Percentiles rank a stretch among this genome's conserved stretches.
Evolutionary conservation across 2,329 filamentous ascomycete genomes (phyloP).

Genomic region (Talaromyces sp.): DNA sequence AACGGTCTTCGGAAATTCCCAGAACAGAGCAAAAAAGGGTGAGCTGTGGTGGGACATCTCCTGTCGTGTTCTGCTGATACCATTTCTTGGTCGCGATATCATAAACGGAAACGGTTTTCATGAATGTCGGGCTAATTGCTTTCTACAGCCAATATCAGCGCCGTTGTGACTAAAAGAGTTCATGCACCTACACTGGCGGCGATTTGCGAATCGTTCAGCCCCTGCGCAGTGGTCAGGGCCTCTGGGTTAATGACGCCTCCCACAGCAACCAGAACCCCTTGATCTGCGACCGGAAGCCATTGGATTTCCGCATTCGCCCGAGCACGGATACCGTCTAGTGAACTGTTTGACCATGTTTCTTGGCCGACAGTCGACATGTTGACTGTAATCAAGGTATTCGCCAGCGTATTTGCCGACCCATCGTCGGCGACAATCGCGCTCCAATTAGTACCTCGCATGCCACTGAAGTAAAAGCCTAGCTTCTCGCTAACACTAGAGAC

Average conservation of each 20-base stretch:
- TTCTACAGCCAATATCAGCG: constrained; percentile 10
- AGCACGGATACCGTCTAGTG: constrained; percentile 49
- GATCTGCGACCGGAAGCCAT: constrained; percentile 47
- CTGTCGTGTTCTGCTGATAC: constrained; percentile 37
- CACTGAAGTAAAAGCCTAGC: constrained; percentile 66
- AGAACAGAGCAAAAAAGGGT: constrained; percentile 39
- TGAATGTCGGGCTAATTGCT: constrained; percentile 27
- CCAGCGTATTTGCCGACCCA: constrained; percentile 35
- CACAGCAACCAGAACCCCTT: constrained; percentile 34
- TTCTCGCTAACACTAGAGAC: constrained; percentile 65
- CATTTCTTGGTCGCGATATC: constrained; percentile 27
- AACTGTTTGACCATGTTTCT: constrained; percentile 54
- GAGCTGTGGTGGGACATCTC: constrained; percentile 28
- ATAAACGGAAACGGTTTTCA: constrained; percentile 35
- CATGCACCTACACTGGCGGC: constrained; percentile 16
- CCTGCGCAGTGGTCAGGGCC: constrained; percentile 9
- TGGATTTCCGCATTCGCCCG: constrained; percentile 62
- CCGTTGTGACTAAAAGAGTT: neutral
- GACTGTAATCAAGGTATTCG: constrained; percentile 56
- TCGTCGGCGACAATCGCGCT: constrained; percentile 44
- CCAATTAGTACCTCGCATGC: constrained; percentile 49
- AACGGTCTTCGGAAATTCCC: constrained; percentile 33
- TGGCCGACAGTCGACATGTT: constrained; percentile 51
- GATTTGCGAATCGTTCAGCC: constrained; percentile 11
- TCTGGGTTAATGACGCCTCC: constrained; percentile 31